phyloP scores from a whole-genome alignment of 2,329 filamentous ascomycete species.

The Microcyclospora tardicrescens region DNA sequence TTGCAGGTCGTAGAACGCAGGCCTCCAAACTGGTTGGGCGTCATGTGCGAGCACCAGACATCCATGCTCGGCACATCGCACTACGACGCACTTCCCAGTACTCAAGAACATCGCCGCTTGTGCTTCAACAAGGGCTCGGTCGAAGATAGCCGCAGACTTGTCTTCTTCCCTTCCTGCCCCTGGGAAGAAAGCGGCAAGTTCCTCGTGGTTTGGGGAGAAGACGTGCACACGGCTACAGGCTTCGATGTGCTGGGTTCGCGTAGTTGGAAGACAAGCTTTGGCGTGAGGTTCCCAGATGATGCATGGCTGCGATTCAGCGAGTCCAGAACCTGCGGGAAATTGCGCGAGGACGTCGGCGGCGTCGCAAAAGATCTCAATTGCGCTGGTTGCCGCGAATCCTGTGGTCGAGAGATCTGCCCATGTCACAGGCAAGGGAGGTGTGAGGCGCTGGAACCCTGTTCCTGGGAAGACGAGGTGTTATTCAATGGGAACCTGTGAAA shows the following conservation, averaged over 20 bases:
- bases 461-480: constrained; percentile 1
- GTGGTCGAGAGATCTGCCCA: constrained; percentile 6
- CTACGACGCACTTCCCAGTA: constrained; percentile 11
- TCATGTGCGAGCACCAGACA: constrained; percentile 10
- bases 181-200: constrained; percentile 14
- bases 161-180: not conserved
- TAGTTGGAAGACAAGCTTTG: constrained; percentile 13
- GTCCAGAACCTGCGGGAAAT: constrained; percentile 2
- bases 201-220: constrained; percentile 20
- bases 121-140: constrained; percentile 6
- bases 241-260: constrained; percentile 8
- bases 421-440: constrained; percentile 10
- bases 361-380: constrained; percentile 17
- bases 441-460: constrained; percentile 12
- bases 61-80: constrained; percentile 14
- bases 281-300: constrained; percentile 19
- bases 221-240: constrained; percentile 10
- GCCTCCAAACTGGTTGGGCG: constrained; percentile 10
- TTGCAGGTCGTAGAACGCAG: constrained; percentile 9
- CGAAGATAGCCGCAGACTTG: constrained; percentile 2
- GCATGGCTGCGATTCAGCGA: constrained; percentile 6
- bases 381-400: constrained; percentile 2
- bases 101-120: constrained; percentile 12
- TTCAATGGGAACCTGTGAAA: not conserved
- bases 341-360: constrained; percentile 8